A percentile compares a stretch with the other conserved stretches of the same genome.
Evolutionary conservation across 2,329 filamentous ascomycete species (phyloP).

Genomic region (Cladosporium oxysporum): DNA sequence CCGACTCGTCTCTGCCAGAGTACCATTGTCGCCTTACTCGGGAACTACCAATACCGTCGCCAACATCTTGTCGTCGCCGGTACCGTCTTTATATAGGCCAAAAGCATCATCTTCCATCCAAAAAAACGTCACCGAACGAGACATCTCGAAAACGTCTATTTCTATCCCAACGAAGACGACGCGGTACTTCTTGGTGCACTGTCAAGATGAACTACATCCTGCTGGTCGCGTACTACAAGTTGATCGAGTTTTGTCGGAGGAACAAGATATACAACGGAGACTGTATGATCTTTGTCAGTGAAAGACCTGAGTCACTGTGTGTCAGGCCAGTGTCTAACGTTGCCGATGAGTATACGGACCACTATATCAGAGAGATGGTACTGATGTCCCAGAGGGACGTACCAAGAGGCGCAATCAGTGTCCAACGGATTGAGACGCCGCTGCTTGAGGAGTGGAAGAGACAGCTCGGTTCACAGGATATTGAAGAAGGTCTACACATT

Average conservation of each 20-base stretch:
- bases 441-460: not conserved
- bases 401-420: not conserved
- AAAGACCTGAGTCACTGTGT: not conserved
- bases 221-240: not conserved
- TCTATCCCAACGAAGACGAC: no score
- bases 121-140: no score
- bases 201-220: not conserved
- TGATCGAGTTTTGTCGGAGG: not conserved
- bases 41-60: no score
- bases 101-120: no score
- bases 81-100: no score
- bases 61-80: no score
- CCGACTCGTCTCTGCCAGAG: no score
- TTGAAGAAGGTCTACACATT: not conserved
- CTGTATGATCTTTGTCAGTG: not conserved
- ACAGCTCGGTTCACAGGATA: not conserved
- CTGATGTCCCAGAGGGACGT: not conserved
- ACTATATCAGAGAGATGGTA: not conserved
- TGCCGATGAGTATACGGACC: not conserved
- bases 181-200: not conserved
- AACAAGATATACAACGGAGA: not conserved
- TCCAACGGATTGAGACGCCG: not conserved
- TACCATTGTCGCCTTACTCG: no score
- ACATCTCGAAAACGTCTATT: no score
- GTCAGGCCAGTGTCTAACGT: not conserved